Conservation (phyloP, 108 stramenopile genomes). For the Skeletonema grethae region DNA sequence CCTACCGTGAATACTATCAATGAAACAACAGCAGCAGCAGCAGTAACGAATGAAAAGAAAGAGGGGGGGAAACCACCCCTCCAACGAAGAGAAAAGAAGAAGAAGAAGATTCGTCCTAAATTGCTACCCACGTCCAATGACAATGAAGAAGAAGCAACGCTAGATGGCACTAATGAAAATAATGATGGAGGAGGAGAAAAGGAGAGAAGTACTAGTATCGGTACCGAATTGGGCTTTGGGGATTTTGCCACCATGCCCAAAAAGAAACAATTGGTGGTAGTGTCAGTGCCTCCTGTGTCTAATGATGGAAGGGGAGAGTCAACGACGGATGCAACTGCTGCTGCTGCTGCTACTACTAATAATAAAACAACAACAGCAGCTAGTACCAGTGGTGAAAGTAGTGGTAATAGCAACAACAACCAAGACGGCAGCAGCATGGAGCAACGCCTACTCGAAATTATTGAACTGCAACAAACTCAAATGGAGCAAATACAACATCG, state of each 20-base stretch:
- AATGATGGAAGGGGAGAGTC: not conserved
- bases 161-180: not conserved
- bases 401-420: no score
- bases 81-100: not conserved
- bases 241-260: not conserved
- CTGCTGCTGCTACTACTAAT: not conserved
- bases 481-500: constrained; percentile 26
- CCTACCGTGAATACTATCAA: no score
- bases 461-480: constrained; percentile 25
- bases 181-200: not conserved
- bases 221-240: not conserved
- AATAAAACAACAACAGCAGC: not conserved
- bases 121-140: not conserved
- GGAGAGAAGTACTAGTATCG: not conserved
- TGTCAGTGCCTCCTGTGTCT: no score
- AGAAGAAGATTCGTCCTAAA: not conserved
- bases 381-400: not conserved
- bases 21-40: not conserved
- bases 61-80: not conserved
- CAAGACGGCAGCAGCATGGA: not conserved
- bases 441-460: constrained; percentile 19
- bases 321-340: not conserved
- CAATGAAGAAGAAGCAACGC: not conserved
- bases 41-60: not conserved
- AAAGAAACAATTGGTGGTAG: not conserved